Percentiles rank a stretch among this genome's conserved stretches.
Conservation (phyloP, 192 early-diverging fungal genomes). For the Entomortierella lignicola region DNA sequence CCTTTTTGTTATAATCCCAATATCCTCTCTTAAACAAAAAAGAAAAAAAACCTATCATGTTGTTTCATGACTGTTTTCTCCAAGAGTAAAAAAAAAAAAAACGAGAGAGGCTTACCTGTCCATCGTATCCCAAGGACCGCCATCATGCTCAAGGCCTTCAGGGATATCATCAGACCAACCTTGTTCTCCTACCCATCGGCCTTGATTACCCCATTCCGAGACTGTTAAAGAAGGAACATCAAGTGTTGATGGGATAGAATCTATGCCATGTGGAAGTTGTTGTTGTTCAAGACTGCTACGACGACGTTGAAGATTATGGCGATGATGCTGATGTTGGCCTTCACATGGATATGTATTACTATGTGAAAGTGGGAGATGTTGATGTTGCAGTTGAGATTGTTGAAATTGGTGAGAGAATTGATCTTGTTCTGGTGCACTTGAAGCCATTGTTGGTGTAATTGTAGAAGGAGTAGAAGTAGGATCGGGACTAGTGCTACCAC, state of each 20-base stretch:
- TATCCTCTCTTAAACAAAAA: too few species aligned
- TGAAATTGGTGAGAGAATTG: not conserved
- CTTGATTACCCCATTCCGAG: slow-evolving; percentile 45
- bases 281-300: slow-evolving; percentile 6
- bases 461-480: too few species aligned
- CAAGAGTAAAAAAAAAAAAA: not conserved
- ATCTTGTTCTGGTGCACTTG: not conserved
- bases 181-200: slow-evolving; percentile 42
- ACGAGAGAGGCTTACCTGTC: slow-evolving; percentile 36
- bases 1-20: too few species aligned
- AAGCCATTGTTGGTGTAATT: not conserved
- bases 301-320: too few species aligned
- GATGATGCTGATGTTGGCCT: too few species aligned
- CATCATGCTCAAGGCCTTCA: slow-evolving; percentile 49
- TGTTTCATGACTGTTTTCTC: too few species aligned
- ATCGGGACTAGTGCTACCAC: too few species aligned
- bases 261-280: slow-evolving; percentile 19
- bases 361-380: too few species aligned
- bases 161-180: slow-evolving; percentile 49
- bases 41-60: not conserved
- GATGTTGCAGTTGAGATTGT: slow-evolving; percentile 1
- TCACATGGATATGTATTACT: too few species aligned
- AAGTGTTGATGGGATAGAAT: slow-evolving; percentile 40
- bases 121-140: slow-evolving; percentile 45
- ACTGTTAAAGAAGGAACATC: slow-evolving; percentile 36